Evolutionary conservation across 306 rosid species (phyloP).

Genomic region (Acacia acuminata): DNA sequence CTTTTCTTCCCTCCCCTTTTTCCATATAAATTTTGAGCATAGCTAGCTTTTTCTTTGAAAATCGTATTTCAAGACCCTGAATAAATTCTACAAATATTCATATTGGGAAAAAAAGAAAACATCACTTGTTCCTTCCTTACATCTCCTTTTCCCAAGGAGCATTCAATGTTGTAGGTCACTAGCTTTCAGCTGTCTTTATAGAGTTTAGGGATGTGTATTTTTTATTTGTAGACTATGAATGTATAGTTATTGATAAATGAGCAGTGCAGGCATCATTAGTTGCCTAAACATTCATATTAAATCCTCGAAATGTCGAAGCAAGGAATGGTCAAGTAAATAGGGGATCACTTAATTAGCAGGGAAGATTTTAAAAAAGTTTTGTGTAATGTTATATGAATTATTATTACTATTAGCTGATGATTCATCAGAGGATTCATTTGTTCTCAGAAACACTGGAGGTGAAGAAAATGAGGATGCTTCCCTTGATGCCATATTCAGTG

Average conservation of each 20-base stretch:
- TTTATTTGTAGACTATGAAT: neutral
- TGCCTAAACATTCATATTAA: constrained; percentile 6
- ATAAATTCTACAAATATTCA: neutral
- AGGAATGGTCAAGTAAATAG: neutral
- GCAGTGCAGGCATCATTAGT: neutral
- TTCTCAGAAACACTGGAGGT: constrained; percentile 43
- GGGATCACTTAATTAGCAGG: no score
- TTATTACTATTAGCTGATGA: constrained; percentile 9
- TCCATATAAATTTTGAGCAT: neutral
- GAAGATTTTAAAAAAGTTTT: neutral
- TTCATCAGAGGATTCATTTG: no score
- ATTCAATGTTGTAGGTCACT: neutral
- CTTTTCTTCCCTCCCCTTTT: neutral
- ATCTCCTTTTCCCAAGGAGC: constrained; percentile 13
- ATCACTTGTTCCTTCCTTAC: neutral
- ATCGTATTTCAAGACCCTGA: constrained; percentile 5
- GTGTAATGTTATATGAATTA: constrained; percentile 9
- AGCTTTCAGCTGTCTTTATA: neutral
- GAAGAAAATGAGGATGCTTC: constrained; percentile 45
- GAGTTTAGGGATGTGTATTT: neutral
- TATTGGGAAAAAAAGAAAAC: neutral
- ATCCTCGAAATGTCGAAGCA: neutral
- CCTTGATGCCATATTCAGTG: constrained; percentile 59
- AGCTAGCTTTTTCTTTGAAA: neutral
- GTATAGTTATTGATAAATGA: constrained; percentile 11